Conservation (phyloP, 768 basidiomycete species). For the Cystofilobasidium bisporidii region DNA sequence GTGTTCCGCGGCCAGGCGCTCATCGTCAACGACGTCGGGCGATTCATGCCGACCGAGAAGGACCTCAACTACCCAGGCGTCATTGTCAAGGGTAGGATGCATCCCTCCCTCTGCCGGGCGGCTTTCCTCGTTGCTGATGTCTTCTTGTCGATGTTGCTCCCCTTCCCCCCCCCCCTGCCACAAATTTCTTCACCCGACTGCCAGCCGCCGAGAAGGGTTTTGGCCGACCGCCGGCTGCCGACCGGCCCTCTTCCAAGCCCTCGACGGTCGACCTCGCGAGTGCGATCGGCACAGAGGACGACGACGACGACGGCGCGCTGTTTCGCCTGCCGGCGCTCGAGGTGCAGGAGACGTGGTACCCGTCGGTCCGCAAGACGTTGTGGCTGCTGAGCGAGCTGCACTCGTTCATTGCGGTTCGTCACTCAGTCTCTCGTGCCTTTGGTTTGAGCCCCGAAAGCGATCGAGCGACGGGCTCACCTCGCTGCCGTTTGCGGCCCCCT, state of each 20-base stretch:
- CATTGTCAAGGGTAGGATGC: conserved; percentile 51
- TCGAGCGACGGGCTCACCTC: too few species aligned
- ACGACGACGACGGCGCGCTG: conserved; percentile 42
- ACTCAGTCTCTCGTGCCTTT: too few species aligned
- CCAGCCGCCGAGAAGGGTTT: conserved; percentile 3
- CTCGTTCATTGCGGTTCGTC: conserved; percentile 76
- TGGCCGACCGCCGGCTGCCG: not conserved
- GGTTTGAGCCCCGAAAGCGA: too few species aligned
- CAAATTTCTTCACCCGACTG: too few species aligned
- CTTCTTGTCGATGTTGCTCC: too few species aligned
- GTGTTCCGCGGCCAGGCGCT: conserved; percentile 94
- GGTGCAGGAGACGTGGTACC: conserved; percentile 81
- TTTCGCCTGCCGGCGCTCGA: conserved; percentile 63
- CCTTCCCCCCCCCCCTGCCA: too few species aligned
- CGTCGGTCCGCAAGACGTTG: conserved; percentile 73
- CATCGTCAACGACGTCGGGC: conserved; percentile 76
- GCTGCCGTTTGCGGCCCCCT: too few species aligned
- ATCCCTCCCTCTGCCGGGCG: too few species aligned
- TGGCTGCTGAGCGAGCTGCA: conserved; percentile 86
- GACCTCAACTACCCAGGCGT: conserved; percentile 83
- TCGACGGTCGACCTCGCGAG: conserved; percentile 5
- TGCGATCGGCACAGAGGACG: conserved; percentile 39
- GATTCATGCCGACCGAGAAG: conserved; percentile 58
- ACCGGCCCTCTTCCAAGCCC: not conserved
- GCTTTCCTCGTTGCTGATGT: too few species aligned